Evolutionary conservation across 2,329 filamentous ascomycete genomes (phyloP).

Genomic region (Penicillium concentricum): DNA sequence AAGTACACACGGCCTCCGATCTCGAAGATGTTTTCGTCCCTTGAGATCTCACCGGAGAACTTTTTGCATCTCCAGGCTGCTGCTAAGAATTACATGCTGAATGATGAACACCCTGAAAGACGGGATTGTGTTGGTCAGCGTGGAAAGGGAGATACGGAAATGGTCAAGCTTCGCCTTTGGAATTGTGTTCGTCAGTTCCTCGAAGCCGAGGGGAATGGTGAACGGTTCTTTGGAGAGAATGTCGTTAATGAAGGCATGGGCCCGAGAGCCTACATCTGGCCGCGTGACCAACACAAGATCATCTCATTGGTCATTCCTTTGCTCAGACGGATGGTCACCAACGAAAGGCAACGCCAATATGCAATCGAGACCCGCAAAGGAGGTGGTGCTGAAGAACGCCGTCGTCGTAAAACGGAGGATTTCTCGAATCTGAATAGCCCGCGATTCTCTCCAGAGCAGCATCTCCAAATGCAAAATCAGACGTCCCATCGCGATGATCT

Average conservation of each 20-base stretch:
- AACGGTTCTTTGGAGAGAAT: conserved; percentile 52
- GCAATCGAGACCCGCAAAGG: conserved; percentile 57
- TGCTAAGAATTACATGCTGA: conserved; percentile 59
- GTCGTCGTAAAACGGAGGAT: conserved; percentile 38
- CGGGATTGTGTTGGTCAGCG: conserved; percentile 58
- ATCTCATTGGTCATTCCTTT: conserved; percentile 58
- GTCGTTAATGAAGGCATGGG: conserved; percentile 43
- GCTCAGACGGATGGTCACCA: conserved; percentile 59
- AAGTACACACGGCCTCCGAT: conserved; percentile 60
- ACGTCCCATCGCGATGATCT: conserved; percentile 27
- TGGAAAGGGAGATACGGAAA: conserved; percentile 55
- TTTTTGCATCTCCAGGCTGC: conserved; percentile 57
- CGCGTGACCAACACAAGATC: conserved; percentile 55
- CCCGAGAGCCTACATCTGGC: conserved; percentile 51
- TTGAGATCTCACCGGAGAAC: conserved; percentile 57
- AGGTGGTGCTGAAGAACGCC: conserved; percentile 40
- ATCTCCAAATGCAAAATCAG: conserved; percentile 32
- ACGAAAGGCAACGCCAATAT: conserved; percentile 59
- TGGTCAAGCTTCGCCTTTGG: conserved; percentile 57
- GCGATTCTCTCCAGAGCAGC: conserved; percentile 31
- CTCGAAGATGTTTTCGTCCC: conserved; percentile 57
- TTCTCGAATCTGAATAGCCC: conserved; percentile 28
- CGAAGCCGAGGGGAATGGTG: conserved; percentile 50
- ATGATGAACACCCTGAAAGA: conserved; percentile 54
- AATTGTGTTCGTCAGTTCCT: conserved; percentile 58